Conservation (phyloP, 1,284 basidiomycete genomes). For the Athelia psychrophila region DNA sequence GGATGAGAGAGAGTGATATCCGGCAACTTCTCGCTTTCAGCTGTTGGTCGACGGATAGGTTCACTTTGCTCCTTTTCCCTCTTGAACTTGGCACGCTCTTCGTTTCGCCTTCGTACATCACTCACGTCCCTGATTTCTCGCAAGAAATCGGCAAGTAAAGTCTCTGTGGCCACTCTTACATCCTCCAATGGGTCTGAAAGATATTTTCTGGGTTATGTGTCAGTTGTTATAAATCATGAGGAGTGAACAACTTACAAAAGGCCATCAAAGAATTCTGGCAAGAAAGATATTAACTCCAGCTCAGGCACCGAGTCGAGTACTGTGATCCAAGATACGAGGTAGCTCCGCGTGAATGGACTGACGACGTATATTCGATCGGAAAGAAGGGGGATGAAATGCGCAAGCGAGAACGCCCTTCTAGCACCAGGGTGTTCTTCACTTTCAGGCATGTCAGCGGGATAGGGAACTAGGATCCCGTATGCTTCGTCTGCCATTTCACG, state of each 20-base stretch:
- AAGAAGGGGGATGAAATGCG: slow-evolving; percentile 92
- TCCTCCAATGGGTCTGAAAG: slow-evolving; percentile 95
- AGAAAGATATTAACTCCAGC: slow-evolving; percentile 89
- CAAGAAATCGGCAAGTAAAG: slow-evolving; percentile 89
- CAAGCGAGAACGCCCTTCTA: slow-evolving; percentile 88
- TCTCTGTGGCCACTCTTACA: slow-evolving; percentile 90
- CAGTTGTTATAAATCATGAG: neutral
- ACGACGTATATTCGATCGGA: slow-evolving; percentile 93
- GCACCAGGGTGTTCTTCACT: slow-evolving; percentile 41
- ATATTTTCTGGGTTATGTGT: slow-evolving; percentile 67
- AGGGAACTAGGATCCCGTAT: slow-evolving; percentile 56
- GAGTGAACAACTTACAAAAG: slow-evolving; percentile 69
- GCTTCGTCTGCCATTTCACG: slow-evolving; percentile 43
- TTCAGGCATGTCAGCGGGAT: slow-evolving; percentile 52
- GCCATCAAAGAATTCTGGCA: slow-evolving; percentile 94
- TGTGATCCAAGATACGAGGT: slow-evolving; percentile 95
- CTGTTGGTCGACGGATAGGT: slow-evolving; percentile 36
- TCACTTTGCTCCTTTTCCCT: slow-evolving; percentile 37
- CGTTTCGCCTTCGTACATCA: slow-evolving; percentile 59
- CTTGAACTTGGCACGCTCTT: slow-evolving; percentile 50
- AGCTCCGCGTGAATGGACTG: slow-evolving; percentile 95
- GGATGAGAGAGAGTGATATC: slow-evolving; percentile 47
- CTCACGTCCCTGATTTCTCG: slow-evolving; percentile 91
- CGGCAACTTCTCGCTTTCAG: slow-evolving; percentile 44
- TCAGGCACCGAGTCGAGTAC: slow-evolving; percentile 97